These are phyloP conservation scores for Phytophthora palmivora DNA, from an alignment of 352 stramenopile species.

Conservation along the genomic window DNA sequence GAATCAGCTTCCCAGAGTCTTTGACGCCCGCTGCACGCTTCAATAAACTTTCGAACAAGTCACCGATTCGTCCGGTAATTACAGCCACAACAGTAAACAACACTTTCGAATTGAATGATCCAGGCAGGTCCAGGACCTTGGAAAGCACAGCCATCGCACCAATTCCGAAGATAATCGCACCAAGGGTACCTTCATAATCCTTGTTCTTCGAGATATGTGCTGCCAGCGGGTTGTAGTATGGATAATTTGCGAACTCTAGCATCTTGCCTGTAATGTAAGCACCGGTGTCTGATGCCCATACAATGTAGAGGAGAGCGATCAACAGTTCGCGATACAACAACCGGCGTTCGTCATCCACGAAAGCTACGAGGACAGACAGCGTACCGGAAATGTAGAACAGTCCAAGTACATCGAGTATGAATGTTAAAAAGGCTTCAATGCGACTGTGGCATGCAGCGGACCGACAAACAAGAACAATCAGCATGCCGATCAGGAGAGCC, in stretches of 20 bases:
- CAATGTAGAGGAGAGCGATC: conserved; percentile 69
- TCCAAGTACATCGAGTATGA: conserved; percentile 59
- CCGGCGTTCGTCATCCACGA: conserved; percentile 61
- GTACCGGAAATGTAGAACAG: conserved; percentile 65
- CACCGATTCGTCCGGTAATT: conserved; percentile 92
- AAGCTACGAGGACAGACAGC: conserved; percentile 55
- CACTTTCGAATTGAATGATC: conserved; percentile 72
- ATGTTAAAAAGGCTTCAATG: conserved; percentile 39
- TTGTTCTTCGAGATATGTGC: conserved; percentile 95
- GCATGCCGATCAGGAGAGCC: conserved; percentile 40
- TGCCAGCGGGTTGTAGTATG: conserved; percentile 78
- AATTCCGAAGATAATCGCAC: conserved; percentile 77
- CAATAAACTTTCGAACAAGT: conserved; percentile 95
- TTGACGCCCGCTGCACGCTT: conserved; percentile 96
- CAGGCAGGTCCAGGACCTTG: conserved; percentile 65
- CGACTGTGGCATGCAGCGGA: conserved; percentile 25
- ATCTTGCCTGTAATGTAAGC: conserved; percentile 93
- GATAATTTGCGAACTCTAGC: conserved; percentile 87
- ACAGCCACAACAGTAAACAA: conserved; percentile 88
- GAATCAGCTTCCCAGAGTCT: conserved; percentile 94
- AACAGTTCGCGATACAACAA: conserved; percentile 57
- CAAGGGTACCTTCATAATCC: conserved; percentile 94
- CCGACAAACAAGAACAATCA: conserved; percentile 48
- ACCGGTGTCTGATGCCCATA: conserved; percentile 89
- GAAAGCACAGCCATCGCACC: conserved; percentile 81